Conservation (phyloP, 1,284 basidiomycete genomes). For the Puccinia coronata region DNA sequence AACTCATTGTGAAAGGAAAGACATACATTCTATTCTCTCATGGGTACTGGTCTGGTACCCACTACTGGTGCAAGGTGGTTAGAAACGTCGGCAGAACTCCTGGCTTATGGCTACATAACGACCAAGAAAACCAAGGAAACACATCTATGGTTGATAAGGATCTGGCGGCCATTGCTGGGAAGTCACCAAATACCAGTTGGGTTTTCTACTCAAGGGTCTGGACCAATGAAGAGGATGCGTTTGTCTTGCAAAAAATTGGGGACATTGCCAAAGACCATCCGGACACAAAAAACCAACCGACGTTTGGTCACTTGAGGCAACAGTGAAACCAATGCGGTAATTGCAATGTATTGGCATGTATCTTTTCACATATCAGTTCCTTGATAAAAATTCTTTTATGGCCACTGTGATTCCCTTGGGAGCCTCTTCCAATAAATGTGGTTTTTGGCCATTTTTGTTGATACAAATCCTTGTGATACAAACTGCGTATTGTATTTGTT, state of each 20-base stretch:
- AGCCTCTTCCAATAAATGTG: too few species aligned
- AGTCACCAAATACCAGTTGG: conserved; percentile 12
- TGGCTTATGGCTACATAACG: background rate
- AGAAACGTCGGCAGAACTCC: background rate
- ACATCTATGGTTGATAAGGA: background rate
- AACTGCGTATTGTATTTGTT: too few species aligned
- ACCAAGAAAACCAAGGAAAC: background rate
- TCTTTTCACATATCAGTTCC: too few species aligned
- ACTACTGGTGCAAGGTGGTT: background rate
- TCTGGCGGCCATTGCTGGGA: background rate
- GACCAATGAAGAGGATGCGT: background rate
- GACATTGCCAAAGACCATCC: background rate
- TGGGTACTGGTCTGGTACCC: background rate
- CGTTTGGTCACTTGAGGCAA: background rate
- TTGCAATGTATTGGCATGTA: too few species aligned
- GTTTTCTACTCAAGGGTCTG: background rate
- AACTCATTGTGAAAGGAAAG: background rate
- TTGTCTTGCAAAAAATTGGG: background rate
- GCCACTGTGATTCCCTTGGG: too few species aligned
- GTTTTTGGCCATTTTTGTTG: too few species aligned
- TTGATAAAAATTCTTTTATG: too few species aligned
- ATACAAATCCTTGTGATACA: too few species aligned
- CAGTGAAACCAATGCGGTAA: too few species aligned
- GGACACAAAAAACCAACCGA: background rate
- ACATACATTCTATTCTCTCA: background rate